Percentiles rank a stretch among this genome's conserved stretches.
phyloP scores from a whole-genome alignment of 306 rosid genomes.

The Pachyrhizus erosus region DNA sequence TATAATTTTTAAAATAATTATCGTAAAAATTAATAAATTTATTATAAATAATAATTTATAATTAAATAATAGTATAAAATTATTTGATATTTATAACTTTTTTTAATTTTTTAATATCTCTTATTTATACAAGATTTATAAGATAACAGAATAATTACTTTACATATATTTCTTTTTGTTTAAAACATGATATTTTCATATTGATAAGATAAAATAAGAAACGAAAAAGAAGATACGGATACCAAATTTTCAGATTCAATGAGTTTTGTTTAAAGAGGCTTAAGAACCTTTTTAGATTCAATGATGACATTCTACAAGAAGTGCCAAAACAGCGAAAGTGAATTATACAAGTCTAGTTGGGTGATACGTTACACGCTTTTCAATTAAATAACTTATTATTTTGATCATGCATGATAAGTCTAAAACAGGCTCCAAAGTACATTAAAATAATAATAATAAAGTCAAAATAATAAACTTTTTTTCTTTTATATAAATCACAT shows the following conservation, averaged over 20 bases:
- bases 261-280: background rate
- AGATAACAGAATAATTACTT: background rate
- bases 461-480: too few species aligned
- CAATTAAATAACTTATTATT: background rate
- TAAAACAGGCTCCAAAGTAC: background rate
- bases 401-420: background rate
- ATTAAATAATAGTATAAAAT: too few species aligned
- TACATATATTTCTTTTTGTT: background rate
- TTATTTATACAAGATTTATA: background rate
- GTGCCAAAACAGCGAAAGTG: background rate
- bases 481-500: too few species aligned
- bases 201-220: background rate
- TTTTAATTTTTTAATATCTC: too few species aligned
- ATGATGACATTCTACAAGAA: background rate
- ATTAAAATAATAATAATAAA: background rate
- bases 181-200: background rate
- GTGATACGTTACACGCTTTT: background rate
- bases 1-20: too few species aligned
- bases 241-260: background rate
- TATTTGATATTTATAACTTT: too few species aligned
- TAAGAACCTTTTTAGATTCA: background rate
- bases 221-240: background rate
- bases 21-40: too few species aligned
- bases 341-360: background rate
- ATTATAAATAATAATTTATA: too few species aligned